A percentile compares a stretch with the other conserved stretches of the same genome.
Conservation (phyloP, 306 rosid genomes). For the Quercus aquifolioides region DNA sequence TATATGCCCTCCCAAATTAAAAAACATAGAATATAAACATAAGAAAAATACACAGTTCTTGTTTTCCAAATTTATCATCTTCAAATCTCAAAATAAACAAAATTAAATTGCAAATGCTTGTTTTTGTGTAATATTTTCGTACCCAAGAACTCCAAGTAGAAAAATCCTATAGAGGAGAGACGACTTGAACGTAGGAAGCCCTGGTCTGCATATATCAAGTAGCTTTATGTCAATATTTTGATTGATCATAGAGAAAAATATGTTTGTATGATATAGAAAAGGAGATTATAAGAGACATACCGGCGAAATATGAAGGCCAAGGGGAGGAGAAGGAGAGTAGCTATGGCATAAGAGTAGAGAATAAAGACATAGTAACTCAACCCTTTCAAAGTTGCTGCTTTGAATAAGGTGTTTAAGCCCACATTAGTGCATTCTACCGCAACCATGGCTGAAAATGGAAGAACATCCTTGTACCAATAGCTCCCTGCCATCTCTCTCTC, state of each 20-base stretch:
- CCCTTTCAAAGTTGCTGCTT: conserved; percentile 48
- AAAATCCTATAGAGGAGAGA: conserved; percentile 34
- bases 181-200: conserved; percentile 38
- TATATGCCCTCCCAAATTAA: not conserved
- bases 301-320: conserved; percentile 44
- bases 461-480: conserved; percentile 28
- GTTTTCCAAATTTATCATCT: not conserved
- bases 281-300: conserved; percentile 6
- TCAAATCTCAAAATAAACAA: not conserved
- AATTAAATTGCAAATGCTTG: not conserved
- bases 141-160: conserved; percentile 52
- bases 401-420: conserved; percentile 41
- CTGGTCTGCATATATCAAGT: conserved; percentile 28
- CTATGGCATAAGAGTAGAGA: conserved; percentile 37
- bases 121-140: not conserved
- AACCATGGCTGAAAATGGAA: conserved; percentile 46
- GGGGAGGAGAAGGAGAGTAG: conserved; percentile 46
- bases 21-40: not conserved
- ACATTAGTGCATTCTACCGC: conserved; percentile 43
- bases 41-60: not conserved
- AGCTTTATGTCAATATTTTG: not conserved
- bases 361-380: conserved; percentile 50
- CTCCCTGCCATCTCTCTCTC: conserved; percentile 23
- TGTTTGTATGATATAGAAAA: not conserved
- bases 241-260: not conserved